Evolutionary conservation across 2,329 filamentous ascomycete species (phyloP).

Genomic region (Ilyonectria sp.): DNA sequence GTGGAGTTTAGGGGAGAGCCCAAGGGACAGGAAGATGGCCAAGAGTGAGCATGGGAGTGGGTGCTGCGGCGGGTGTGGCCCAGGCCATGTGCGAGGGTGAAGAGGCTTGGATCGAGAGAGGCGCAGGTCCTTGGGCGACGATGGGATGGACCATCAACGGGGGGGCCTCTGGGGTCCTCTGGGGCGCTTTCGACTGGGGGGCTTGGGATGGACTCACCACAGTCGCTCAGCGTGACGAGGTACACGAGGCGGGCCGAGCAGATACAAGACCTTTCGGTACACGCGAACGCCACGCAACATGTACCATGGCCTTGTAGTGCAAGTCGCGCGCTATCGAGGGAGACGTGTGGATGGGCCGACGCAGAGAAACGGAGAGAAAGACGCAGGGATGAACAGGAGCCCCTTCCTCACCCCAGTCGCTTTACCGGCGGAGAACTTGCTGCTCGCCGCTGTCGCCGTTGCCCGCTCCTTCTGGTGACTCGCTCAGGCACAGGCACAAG

Average conservation of each 20-base stretch:
- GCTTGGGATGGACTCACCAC: constrained; percentile 30
- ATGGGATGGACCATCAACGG: constrained; percentile 7
- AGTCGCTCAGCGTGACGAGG: constrained; percentile 26
- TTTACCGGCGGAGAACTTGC: constrained; percentile 23
- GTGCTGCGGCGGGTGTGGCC: constrained; percentile 25
- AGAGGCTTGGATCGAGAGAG: constrained; percentile 22
- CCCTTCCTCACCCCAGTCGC: constrained; percentile 29
- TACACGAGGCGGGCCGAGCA: constrained; percentile 32
- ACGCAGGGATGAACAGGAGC: constrained; percentile 33
- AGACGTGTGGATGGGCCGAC: constrained; percentile 37
- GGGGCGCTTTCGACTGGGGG: constrained; percentile 14
- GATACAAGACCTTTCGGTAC: constrained; percentile 30
- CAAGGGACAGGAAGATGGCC: constrained; percentile 35
- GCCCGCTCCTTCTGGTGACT: constrained; percentile 30
- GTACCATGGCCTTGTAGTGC: constrained; percentile 25
- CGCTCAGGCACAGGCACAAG: constrained; percentile 33
- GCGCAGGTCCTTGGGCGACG: constrained; percentile 20
- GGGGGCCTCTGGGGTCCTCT: neutral
- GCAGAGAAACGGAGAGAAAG: constrained; percentile 15
- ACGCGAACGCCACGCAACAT: constrained; percentile 7
- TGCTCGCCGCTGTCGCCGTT: constrained; percentile 28
- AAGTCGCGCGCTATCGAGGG: constrained; percentile 37
- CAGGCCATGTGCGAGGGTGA: constrained; percentile 27
- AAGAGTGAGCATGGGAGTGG: constrained; percentile 35
- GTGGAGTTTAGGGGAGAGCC: constrained; percentile 39